These are phyloP conservation scores for Cladosporium sp. DNA, from an alignment of 2,329 filamentous ascomycete species.

Conservation along the genomic window DNA sequence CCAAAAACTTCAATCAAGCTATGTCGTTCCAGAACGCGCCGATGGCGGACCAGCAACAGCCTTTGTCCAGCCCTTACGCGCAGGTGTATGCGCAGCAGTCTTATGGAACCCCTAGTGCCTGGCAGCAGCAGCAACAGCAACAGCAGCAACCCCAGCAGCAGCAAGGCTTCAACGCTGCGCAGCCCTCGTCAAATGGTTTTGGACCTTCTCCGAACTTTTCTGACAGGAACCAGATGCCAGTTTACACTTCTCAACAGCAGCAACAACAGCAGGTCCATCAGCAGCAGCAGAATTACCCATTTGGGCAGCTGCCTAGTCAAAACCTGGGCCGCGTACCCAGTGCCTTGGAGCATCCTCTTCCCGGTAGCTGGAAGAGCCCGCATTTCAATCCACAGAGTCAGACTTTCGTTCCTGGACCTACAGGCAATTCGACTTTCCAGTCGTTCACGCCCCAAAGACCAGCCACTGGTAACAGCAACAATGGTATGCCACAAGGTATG, in stretches of 20 bases:
- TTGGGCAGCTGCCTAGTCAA: constrained; percentile 71
- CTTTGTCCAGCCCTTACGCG: constrained; percentile 19
- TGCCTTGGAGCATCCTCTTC: constrained; percentile 76
- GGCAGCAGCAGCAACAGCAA: constrained; percentile 23
- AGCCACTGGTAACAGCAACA: constrained; percentile 19
- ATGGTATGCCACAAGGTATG: constrained; percentile 14
- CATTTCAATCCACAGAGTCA: constrained; percentile 94
- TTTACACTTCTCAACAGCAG: background rate
- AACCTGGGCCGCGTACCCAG: constrained; percentile 71
- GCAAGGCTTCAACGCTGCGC: constrained; percentile 17
- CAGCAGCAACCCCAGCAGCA: constrained; percentile 18
- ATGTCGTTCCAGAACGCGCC: constrained; percentile 46
- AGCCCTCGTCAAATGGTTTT: background rate
- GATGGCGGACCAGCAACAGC: constrained; percentile 26
- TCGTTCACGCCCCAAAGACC: constrained; percentile 29
- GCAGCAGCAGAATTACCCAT: constrained; percentile 60
- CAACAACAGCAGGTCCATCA: constrained; percentile 6
- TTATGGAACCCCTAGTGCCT: constrained; percentile 28
- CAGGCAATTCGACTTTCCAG: constrained; percentile 19
- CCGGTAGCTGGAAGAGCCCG: constrained; percentile 79
- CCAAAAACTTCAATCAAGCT: constrained; percentile 46
- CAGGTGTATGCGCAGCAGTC: constrained; percentile 29
- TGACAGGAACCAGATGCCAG: constrained; percentile 10
- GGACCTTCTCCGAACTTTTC: background rate
- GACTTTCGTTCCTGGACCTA: constrained; percentile 74